Conservation (phyloP, 2,329 filamentous ascomycete species). For the Pestalotiopsis sp. region DNA sequence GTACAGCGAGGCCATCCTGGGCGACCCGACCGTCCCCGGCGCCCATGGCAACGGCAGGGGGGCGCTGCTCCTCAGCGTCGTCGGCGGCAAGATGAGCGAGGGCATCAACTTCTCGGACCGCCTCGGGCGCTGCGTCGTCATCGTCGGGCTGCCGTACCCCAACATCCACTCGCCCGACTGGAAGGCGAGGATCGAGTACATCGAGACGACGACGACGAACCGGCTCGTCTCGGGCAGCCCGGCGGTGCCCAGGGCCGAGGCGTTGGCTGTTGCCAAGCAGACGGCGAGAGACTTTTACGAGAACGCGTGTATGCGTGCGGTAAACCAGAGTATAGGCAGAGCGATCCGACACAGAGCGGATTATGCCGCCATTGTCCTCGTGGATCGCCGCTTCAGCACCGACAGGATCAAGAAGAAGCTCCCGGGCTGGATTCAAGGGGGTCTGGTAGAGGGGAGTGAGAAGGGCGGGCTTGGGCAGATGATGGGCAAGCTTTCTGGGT, state of each 20-base stretch:
- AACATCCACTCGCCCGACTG: conserved; percentile 89
- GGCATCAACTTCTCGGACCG: conserved; percentile 97
- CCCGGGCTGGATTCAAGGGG: conserved; percentile 84
- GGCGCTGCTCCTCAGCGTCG: conserved; percentile 83
- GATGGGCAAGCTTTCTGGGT: conserved; percentile 59
- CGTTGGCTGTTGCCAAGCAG: conserved; percentile 47
- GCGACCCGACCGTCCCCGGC: conserved; percentile 35
- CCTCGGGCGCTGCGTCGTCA: conserved; percentile 84
- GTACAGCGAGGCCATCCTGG: conserved; percentile 71
- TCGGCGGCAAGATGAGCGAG: conserved; percentile 93
- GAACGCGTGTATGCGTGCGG: conserved; percentile 93
- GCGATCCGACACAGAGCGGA: conserved; percentile 87
- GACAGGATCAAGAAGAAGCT: conserved; percentile 77
- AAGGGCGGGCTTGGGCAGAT: conserved; percentile 56
- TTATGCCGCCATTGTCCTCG: conserved; percentile 86
- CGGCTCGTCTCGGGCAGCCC: conserved; percentile 33
- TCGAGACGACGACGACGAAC: conserved; percentile 63
- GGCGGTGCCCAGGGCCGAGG: conserved; percentile 28
- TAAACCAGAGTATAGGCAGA: conserved; percentile 94
- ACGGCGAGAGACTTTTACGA: conserved; percentile 82
- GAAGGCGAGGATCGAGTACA: conserved; percentile 88
- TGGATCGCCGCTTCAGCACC: conserved; percentile 79
- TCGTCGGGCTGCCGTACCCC: conserved; percentile 92
- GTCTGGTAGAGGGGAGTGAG: conserved; percentile 57
- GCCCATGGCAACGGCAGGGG: conserved; percentile 47